A percentile compares a stretch with the other conserved stretches of the same genome.
These are phyloP conservation scores for Chondrus crispus DNA, from an alignment of 23 red algal species.

Conservation along the genomic window DNA sequence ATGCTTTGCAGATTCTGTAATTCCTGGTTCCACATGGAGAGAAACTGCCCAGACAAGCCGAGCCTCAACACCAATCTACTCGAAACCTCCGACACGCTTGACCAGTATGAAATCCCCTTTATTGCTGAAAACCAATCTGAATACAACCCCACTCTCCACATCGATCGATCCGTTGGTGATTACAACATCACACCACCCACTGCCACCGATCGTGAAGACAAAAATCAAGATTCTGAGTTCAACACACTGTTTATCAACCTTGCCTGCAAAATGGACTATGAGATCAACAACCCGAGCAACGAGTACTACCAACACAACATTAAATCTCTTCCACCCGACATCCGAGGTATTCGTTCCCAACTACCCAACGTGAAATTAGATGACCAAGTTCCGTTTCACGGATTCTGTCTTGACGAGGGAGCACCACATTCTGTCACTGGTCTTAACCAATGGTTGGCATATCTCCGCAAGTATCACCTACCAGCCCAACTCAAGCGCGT, in stretches of 20 bases:
- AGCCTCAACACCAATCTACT: background rate
- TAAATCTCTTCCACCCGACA: background rate
- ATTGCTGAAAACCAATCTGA: background rate
- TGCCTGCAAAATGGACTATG: background rate
- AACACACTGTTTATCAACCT: background rate
- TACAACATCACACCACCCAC: too few species aligned
- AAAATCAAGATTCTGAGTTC: background rate
- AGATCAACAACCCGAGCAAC: background rate
- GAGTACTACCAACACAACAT: background rate
- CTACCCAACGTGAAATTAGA: background rate
- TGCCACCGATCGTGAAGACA: background rate
- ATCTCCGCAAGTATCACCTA: background rate
- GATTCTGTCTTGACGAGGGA: background rate
- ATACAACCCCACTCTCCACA: too few species aligned
- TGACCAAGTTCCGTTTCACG: background rate
- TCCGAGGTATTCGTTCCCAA: background rate
- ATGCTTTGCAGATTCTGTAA: conserved; percentile 14
- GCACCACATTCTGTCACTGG: background rate
- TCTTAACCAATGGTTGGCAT: background rate
- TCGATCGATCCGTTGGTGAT: background rate
- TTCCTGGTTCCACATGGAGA: background rate
- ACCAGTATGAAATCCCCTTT: background rate
- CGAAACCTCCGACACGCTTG: background rate
- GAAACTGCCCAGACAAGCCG: background rate
- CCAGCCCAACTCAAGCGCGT: background rate